Percentiles rank a stretch among this genome's conserved stretches.
Conservation (phyloP, 129 eudicot genomes). For the Flaveria robusta region DNA sequence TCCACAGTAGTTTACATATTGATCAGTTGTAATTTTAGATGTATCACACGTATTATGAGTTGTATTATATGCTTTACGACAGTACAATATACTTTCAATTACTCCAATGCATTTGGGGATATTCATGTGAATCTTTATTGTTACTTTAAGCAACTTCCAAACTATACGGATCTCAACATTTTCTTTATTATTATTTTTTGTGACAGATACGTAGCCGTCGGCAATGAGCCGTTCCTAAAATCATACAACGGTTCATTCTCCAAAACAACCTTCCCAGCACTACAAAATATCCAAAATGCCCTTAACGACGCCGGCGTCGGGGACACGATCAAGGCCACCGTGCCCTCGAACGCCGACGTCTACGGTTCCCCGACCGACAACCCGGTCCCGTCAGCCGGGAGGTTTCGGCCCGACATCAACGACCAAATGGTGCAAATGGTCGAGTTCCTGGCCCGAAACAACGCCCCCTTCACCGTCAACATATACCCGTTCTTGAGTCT, state of each 20-base stretch:
- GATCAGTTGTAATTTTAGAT: not conserved
- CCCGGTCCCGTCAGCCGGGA: slow-evolving; percentile 77
- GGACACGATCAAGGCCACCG: slow-evolving; percentile 24
- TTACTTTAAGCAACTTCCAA: slow-evolving; percentile 37
- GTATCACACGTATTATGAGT: not conserved
- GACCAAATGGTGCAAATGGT: slow-evolving; percentile 72
- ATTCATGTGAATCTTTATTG: slow-evolving; percentile 30
- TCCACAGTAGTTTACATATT: too few species aligned
- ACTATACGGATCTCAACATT: slow-evolving; percentile 32
- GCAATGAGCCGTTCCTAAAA: slow-evolving; percentile 26
- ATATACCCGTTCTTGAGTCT: slow-evolving; percentile 88
- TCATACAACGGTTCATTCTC: slow-evolving; percentile 30
- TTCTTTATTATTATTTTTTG: slow-evolving; percentile 20
- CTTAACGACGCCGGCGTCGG: slow-evolving; percentile 33
- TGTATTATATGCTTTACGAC: slow-evolving; percentile 16
- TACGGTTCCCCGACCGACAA: slow-evolving; percentile 61
- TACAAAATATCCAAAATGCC: slow-evolving; percentile 32
- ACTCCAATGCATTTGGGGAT: not conserved
- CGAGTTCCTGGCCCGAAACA: slow-evolving; percentile 59
- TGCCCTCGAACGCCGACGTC: slow-evolving; percentile 50
- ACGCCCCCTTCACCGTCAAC: slow-evolving; percentile 81
- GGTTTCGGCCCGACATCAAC: slow-evolving; percentile 63
- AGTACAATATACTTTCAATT: not conserved
- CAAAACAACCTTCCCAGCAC: slow-evolving; percentile 28
- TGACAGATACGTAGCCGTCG: slow-evolving; percentile 75